Conservation (phyloP, 768 basidiomycete genomes). For the Mycena polygramma region DNA sequence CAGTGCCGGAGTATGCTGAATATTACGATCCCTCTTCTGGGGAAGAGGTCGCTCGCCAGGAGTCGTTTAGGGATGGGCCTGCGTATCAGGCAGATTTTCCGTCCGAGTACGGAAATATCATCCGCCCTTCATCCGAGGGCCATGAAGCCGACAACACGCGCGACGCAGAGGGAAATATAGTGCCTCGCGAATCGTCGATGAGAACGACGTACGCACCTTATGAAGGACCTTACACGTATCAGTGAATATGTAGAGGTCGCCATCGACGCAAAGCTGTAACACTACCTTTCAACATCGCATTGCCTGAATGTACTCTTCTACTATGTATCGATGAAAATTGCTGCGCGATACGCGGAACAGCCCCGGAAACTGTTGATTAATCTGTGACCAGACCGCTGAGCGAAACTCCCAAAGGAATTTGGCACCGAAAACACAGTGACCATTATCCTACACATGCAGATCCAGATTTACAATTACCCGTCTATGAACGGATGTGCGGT, state of each 20-base stretch:
- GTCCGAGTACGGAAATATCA: constrained; percentile 16
- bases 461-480: no score
- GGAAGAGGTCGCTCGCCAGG: neutral
- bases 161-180: neutral
- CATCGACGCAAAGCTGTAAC: constrained; percentile 10
- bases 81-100: neutral
- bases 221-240: neutral
- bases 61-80: neutral
- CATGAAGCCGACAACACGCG: neutral
- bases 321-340: neutral
- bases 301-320: neutral
- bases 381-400: no score
- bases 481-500: constrained; percentile 36
- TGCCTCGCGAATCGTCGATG: constrained; percentile 20
- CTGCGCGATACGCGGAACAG: no score
- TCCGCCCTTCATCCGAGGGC: neutral
- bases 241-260: no score
- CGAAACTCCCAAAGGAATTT: no score
- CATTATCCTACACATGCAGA: neutral
- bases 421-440: no score
- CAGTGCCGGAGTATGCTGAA: neutral
- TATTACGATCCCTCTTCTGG: neutral
- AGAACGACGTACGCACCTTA: constrained; percentile 9
- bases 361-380: no score
- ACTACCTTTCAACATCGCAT: neutral